These are phyloP conservation scores for Exophiala sp. DNA, from an alignment of 2,329 filamentous ascomycete genomes.

Conservation along the genomic window DNA sequence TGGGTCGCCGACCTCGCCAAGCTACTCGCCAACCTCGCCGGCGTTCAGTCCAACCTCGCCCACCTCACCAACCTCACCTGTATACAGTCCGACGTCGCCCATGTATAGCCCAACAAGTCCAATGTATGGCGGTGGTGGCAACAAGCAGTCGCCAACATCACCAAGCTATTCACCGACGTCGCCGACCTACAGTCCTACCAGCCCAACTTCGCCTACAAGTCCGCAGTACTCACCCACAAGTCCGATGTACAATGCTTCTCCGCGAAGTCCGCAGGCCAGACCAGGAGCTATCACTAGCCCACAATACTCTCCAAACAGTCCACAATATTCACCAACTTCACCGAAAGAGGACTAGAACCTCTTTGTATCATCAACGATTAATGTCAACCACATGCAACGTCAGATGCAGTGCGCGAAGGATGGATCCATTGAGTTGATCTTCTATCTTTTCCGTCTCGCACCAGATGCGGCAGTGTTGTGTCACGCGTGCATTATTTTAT, in stretches of 20 bases:
- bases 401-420: conserved; percentile 3
- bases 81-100: conserved; percentile 58
- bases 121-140: conserved; percentile 36
- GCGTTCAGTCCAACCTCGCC: conserved; percentile 60
- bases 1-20: conserved; percentile 39
- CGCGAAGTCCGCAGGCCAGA: conserved; percentile 30
- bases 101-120: conserved; percentile 58
- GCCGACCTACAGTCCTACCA: conserved; percentile 59
- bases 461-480: conserved; percentile 9
- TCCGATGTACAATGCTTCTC: conserved; percentile 47
- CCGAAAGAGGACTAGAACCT: conserved; percentile 28
- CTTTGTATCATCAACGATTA: conserved; percentile 24
- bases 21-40: conserved; percentile 64
- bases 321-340: conserved; percentile 41
- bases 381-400: conserved; percentile 8
- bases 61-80: conserved; percentile 72
- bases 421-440: conserved; percentile 31
- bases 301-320: conserved; percentile 50
- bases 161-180: conserved; percentile 58
- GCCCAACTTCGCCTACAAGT: conserved; percentile 56
- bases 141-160: conserved; percentile 49
- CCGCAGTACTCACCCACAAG: conserved; percentile 49
- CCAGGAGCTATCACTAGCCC: conserved; percentile 53
- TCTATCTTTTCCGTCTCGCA: conserved; percentile 21
- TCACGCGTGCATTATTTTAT: conserved; percentile 15